A percentile compares a stretch with the other conserved stretches of the same genome.
Evolutionary conservation across 2,329 filamentous ascomycete genomes (phyloP).

Genomic region (Curvularia sp.): DNA sequence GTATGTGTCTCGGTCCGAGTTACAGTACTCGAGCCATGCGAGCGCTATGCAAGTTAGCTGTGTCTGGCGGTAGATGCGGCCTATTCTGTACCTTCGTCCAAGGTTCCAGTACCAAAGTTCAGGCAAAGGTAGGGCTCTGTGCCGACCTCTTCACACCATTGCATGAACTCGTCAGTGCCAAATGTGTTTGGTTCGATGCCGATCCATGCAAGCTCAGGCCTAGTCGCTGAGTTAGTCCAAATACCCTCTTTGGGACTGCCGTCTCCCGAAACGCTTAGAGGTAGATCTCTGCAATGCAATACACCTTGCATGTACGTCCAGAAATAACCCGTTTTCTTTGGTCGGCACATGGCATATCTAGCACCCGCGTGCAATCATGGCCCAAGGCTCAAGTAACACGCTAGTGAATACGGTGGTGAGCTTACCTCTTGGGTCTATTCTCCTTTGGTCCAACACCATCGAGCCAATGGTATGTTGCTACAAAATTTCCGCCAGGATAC

Average conservation of each 20-base stretch:
- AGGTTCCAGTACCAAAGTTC: conserved; percentile 77
- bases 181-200: conserved; percentile 79
- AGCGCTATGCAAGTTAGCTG: conserved; percentile 58
- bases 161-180: conserved; percentile 86
- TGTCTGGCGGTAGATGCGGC: not conserved
- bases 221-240: conserved; percentile 31
- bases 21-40: conserved; percentile 87
- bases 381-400: not conserved
- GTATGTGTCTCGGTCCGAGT: conserved; percentile 76
- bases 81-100: conserved; percentile 57
- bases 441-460: conserved; percentile 80
- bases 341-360: not conserved
- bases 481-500: conserved; percentile 85
- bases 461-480: conserved; percentile 84
- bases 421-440: conserved; percentile 65
- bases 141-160: conserved; percentile 75
- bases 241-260: not conserved
- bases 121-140: conserved; percentile 81
- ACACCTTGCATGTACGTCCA: not conserved
- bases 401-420: conserved; percentile 1
- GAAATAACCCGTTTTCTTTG: not conserved
- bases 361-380: not conserved
- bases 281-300: not conserved
- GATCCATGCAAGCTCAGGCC: conserved; percentile 81
- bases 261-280: not conserved